Evolutionary conservation across 176 grass and related monocot species (phyloP).

Genomic region (Lolium rigidum): DNA sequence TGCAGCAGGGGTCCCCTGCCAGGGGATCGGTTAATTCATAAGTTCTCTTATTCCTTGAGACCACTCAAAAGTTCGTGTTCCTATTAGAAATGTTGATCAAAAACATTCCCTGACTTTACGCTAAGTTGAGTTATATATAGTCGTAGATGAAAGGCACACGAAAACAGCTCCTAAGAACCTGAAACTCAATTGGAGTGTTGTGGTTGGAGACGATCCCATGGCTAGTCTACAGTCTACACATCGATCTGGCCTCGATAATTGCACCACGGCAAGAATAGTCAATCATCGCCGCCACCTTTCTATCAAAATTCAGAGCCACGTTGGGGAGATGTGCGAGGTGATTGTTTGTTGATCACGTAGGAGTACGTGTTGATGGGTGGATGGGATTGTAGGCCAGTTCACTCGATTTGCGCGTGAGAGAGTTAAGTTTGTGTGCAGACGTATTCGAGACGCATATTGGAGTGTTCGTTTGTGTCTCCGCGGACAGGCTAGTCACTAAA

Average conservation of each 20-base stretch:
- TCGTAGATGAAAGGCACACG: neutral
- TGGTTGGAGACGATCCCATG: neutral
- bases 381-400: too few species aligned
- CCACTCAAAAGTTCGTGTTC: neutral
- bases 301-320: slow-evolving; percentile 1
- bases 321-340: too few species aligned
- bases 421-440: too few species aligned
- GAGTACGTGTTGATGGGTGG: too few species aligned
- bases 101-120: neutral
- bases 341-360: too few species aligned
- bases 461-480: too few species aligned
- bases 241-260: neutral
- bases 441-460: too few species aligned
- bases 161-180: neutral
- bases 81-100: neutral
- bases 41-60: too few species aligned
- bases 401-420: too few species aligned
- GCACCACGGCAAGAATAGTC: neutral
- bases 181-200: neutral
- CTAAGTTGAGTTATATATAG: neutral
- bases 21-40: neutral
- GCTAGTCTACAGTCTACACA: too few species aligned
- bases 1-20: too few species aligned
- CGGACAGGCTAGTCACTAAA: too few species aligned
- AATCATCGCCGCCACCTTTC: slow-evolving; percentile 14